These are phyloP conservation scores for Dissophora globulifera DNA, from an alignment of 192 early-diverging fungal species.

Conservation along the genomic window DNA sequence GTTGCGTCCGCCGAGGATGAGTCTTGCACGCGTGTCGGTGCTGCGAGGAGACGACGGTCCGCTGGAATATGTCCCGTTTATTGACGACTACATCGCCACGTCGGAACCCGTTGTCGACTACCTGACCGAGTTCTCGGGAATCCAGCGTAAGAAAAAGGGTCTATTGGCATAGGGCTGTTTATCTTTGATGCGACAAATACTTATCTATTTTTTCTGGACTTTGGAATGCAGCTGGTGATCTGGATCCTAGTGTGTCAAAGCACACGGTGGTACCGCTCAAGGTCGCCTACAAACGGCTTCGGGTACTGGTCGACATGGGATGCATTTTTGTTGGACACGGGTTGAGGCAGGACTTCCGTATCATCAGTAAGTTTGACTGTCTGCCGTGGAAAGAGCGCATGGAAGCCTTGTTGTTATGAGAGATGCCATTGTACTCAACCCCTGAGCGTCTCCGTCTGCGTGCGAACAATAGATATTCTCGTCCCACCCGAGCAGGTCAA, in stretches of 20 bases:
- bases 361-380: constrained; percentile 76
- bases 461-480: constrained; percentile 71
- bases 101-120: constrained; percentile 91
- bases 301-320: constrained; percentile 88
- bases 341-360: constrained; percentile 94
- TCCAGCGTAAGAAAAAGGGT: constrained; percentile 65
- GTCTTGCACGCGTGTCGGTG: constrained; percentile 90
- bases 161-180: no score
- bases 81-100: constrained; percentile 95
- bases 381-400: no score
- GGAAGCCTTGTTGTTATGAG: no score
- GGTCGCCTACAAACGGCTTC: constrained; percentile 92
- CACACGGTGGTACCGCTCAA: constrained; percentile 91
- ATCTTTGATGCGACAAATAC: no score
- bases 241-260: constrained; percentile 76
- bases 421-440: no score
- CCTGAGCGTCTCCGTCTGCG: not conserved
- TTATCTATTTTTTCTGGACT: no score
- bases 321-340: constrained; percentile 97
- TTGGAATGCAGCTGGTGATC: constrained; percentile 81
- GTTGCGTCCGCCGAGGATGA: constrained; percentile 82
- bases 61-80: constrained; percentile 84
- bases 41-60: constrained; percentile 81
- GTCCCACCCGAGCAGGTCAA: constrained; percentile 88
- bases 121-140: constrained; percentile 94